Base-by-base conservation (phyloP, 192 early-diverging fungal genomes). In the Backusella macrospora region DNA sequence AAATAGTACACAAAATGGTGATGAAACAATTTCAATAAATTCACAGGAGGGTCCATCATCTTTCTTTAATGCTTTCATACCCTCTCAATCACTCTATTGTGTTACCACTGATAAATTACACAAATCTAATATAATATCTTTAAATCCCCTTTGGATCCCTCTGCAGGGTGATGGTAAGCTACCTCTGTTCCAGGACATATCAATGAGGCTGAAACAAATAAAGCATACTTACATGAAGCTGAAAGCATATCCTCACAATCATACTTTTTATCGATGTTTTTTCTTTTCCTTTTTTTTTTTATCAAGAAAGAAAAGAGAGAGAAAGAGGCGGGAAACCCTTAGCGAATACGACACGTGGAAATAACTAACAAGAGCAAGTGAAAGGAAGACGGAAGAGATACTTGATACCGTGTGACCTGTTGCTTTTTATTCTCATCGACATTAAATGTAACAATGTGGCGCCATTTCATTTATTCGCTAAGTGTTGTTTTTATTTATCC, bases 151-250 rank as follows among this genome's bases (percentile, higher is more conserved):
- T 59, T 59, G 52, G 23, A 59, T 59, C 52, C 21, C 21, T 59
- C 52, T 59, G 21, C 52, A 59, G 52, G 52, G 52, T 59, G 52
- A 59, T 59, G 10, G 52, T 59, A 59, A 59, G 23, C 52, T 59
- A 59, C 52, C 21, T 59, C 26, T 59, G 21, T 26, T 59, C 52
- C 9, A 59, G 52, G 21, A 59, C 52, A 26, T 59, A 59, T 59
- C 52, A 26, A 26, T 59, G 52, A 59, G 52, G 52, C 52, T 59
- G 52, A 59, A 59, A 59, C 52, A 59, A 59, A 59, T 59, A 59
- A 59, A 23, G 52, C 52, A 59, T 59, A 59, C 52, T 59, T 59
- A 59, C 52, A 59, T 59, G 12, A 29, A 59, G 18, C 4, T 59
- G 52, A 59, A n/a, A 6, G 3, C 26, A 26, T 59, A 59, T 59